Evolutionary conservation across 495 filamentous ascomycete species (phyloP).

Genomic region (Xylaria venustula): DNA sequence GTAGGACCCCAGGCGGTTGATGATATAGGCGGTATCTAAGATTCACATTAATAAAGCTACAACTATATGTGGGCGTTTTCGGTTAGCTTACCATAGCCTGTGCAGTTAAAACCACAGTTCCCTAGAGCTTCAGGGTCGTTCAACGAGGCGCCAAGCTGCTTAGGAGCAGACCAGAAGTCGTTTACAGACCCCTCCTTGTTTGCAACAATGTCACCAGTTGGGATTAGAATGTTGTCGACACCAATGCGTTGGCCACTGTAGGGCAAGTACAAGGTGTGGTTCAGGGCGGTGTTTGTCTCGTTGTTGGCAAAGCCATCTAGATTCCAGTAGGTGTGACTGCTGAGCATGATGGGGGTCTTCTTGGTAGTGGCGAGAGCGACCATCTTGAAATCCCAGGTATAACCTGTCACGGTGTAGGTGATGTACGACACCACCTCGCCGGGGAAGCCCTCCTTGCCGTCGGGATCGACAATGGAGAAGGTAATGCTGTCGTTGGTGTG

Average conservation of each 20-base stretch:
- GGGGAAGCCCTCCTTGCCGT: constrained; percentile 73
- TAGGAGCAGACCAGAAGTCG: constrained; percentile 73
- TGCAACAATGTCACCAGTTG: constrained; percentile 70
- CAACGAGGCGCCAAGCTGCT: constrained; percentile 71
- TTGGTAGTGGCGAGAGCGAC: constrained; percentile 53
- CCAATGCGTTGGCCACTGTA: constrained; percentile 66
- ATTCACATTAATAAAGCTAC: not conserved
- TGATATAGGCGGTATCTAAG: constrained; percentile 52
- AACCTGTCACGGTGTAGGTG: constrained; percentile 60
- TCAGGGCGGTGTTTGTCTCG: constrained; percentile 61
- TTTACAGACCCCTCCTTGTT: constrained; percentile 60
- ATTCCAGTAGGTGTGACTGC: constrained; percentile 79
- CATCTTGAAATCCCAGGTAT: constrained; percentile 57
- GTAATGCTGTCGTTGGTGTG: constrained; percentile 68
- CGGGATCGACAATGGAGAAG: constrained; percentile 71
- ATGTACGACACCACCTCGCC: constrained; percentile 77
- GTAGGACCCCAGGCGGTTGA: constrained; percentile 45
- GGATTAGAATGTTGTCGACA: constrained; percentile 75
- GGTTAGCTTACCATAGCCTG: constrained; percentile 63
- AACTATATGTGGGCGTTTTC: not conserved
- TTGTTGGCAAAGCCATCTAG: constrained; percentile 72
- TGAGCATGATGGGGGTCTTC: constrained; percentile 67
- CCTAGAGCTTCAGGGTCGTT: constrained; percentile 50
- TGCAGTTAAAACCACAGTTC: constrained; percentile 71
- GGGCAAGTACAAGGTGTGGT: constrained; percentile 71